A percentile compares a stretch with the other conserved stretches of the same genome.
Evolutionary conservation across 2,329 filamentous ascomycete species (phyloP).

Genomic region (Coleophoma eucalyptorum): DNA sequence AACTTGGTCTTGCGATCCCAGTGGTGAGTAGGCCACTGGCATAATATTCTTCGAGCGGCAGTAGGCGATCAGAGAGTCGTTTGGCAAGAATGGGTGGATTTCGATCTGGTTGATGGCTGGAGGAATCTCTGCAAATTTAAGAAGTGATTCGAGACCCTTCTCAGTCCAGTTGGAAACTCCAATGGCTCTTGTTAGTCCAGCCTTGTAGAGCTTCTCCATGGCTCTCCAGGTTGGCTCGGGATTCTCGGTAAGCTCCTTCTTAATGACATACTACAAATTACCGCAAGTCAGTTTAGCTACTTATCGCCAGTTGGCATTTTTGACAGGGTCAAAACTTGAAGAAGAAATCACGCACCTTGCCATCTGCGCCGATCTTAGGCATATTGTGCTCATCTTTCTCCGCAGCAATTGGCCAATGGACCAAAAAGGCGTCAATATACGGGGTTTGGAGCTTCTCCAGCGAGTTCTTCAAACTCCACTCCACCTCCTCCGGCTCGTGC

Average conservation of each 20-base stretch:
- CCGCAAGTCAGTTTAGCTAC: neutral
- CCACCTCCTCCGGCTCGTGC: slow-evolving; percentile 57
- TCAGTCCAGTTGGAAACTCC: slow-evolving; percentile 58
- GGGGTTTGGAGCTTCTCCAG: slow-evolving; percentile 70
- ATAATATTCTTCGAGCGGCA: slow-evolving; percentile 67
- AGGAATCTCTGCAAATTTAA: slow-evolving; percentile 41
- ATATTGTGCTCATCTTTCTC: slow-evolving; percentile 73
- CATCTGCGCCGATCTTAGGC: slow-evolving; percentile 44
- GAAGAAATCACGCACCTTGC: slow-evolving; percentile 35
- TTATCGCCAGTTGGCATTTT: neutral
- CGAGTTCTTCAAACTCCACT: slow-evolving; percentile 68
- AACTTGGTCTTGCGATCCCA: slow-evolving; percentile 60
- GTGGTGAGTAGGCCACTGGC: slow-evolving; percentile 68
- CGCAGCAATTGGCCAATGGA: slow-evolving; percentile 80
- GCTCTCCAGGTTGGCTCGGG: slow-evolving; percentile 67
- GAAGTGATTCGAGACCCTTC: slow-evolving; percentile 48
- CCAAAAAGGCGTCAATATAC: slow-evolving; percentile 76
- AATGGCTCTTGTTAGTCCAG: slow-evolving; percentile 55
- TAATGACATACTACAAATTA: slow-evolving; percentile 49
- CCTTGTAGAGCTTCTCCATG: slow-evolving; percentile 62
- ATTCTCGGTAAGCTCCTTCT: slow-evolving; percentile 62
- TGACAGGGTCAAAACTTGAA: neutral
- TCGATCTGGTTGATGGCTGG: slow-evolving; percentile 56
- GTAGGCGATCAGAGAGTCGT: slow-evolving; percentile 68
- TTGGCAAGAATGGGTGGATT: slow-evolving; percentile 69